Percentiles rank a stretch among this genome's conserved stretches.
phyloP scores from a whole-genome alignment of 164 flowering plant species.

The Tetrastigma voinierianum region DNA sequence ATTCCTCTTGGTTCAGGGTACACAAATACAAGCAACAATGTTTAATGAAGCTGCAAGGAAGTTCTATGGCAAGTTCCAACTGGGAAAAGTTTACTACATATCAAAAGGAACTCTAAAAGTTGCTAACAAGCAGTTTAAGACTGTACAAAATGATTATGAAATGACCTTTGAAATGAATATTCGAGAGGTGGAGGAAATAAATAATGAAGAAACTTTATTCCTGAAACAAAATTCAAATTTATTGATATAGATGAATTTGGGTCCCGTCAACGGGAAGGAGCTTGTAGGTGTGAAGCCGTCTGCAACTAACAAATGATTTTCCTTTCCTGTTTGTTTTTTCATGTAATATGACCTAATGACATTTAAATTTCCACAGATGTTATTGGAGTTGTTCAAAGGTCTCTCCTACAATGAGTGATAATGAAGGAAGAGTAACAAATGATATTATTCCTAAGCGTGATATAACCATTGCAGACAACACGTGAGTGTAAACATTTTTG shows the following conservation, averaged over 20 bases:
- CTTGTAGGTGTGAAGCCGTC: conserved; percentile 59
- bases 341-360: not conserved
- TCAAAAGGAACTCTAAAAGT: conserved; percentile 76
- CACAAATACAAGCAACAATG: conserved; percentile 98
- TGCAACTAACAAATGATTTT: no score
- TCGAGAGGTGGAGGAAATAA: conserved; percentile 86
- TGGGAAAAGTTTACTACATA: conserved; percentile 90
- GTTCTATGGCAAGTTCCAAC: conserved; percentile 65
- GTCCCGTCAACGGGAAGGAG: conserved; percentile 71
- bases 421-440: conserved; percentile 75
- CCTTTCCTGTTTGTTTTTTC: not conserved
- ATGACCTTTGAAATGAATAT: conserved; percentile 86
- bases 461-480: conserved; percentile 89
- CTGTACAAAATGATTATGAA: conserved; percentile 94
- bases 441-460: conserved; percentile 88
- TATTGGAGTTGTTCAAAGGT: conserved; percentile 89
- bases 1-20: conserved; percentile 51
- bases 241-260: conserved; percentile 76
- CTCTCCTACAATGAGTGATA: conserved; percentile 71
- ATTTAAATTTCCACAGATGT: conserved; percentile 55
- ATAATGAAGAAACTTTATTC: conserved; percentile 64
- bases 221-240: conserved; percentile 75
- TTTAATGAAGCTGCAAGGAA: conserved; percentile 89
- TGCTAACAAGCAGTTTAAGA: conserved; percentile 88
- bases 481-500: conserved; percentile 40